Base-by-base conservation (phyloP, 352 stramenopile species). In the Pythium vanterpoolii region DNA sequence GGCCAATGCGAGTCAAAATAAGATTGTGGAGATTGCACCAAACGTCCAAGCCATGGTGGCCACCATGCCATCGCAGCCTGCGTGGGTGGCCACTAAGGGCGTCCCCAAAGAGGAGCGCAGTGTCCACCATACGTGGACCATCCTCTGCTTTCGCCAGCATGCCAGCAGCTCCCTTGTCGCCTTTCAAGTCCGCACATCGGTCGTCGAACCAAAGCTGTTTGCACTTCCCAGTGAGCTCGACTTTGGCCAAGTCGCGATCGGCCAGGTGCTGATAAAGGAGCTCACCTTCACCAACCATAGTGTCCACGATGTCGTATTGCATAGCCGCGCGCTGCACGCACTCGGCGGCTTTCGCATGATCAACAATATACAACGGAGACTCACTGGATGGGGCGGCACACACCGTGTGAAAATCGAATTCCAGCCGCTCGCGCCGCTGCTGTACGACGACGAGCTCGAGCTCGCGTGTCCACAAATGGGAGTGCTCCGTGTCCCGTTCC, bases 221-320 rank as follows among this genome's bases (percentile, higher is more conserved):
- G 40, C 74, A 3, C 85, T 79, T 9, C 66, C 73, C 0, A 60
- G 71, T 0, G 58, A 56, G 1, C 56, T 98, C 14, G 68, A 84
- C 31, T 98, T 96, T 64, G 87, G 83, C 9, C 87, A 96, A 49
- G 81, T 97, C 6, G 87, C 90, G 21, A 90, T 97, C 14, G 89
- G 87, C 1, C 82, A 90, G 49, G 69, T 66, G 6, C 67, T 83
- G 10, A 46, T 81, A 0, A 67, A 77, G 5, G 73, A 89, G 19
- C 49, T 97, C n/a, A 66, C 55, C 19, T 53, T 97, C 8, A 76
- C 74, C 4, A 95, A 89, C 68, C 39, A 73, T 27, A 74, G 65
- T 49, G 28, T 50, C 0, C 43, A 42, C 1, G 74, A 77, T 18
- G 49, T 92, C 0, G 28, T 60, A 11, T 30, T 97, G 5, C 60